Base-by-base conservation (phyloP, 192 early-diverging fungal species). In the Backusella tuberculispora region DNA sequence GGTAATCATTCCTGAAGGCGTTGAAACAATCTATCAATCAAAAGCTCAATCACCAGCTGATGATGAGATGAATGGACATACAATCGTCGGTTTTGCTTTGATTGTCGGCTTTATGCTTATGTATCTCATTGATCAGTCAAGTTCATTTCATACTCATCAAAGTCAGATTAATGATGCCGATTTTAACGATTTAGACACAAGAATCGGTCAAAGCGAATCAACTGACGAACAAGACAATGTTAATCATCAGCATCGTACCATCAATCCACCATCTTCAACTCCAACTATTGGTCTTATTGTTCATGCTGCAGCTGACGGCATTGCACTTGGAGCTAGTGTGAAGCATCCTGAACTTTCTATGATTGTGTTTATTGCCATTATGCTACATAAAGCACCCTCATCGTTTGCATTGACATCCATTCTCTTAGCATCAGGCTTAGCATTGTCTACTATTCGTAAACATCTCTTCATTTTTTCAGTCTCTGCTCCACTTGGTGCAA, bases 301-400 rank as follows among this genome's bases (percentile, higher is more conserved):
- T 26, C 97, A 98, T 83, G 94, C 95, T 5, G 95, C 95, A 10
- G 95, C 96, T 0, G 97, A 98, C 78, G 97, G 97, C 1, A 91
- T 98, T 70, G 97, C 97, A 0, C 78, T 98, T 13, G 97, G 97
- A 4, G 95, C 97, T 0, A 94, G 95, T 0, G 91, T 93, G 0
- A 89, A 88, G 0, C 79, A 85, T 47, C 84, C 86, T 3, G 81
- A 87, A 14, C 79, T 89, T 21, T 89, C 90, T 10, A 83, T 90
- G 19, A 90, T 99, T 17, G 94, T 99, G 19, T 99, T 97, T 76
- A 53, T 99, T 24, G 97, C 97, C 12, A 95, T 99, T 70, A 92
- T 97, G 87, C 85, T 99, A 24, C 97, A 99, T 88, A 99, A 99
- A 83, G 96, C 94, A 4, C 97, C 97, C 0, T 91, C 93, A 4